Conservation (phyloP, 2,329 filamentous ascomycete genomes). For the Xylogone sp. region DNA sequence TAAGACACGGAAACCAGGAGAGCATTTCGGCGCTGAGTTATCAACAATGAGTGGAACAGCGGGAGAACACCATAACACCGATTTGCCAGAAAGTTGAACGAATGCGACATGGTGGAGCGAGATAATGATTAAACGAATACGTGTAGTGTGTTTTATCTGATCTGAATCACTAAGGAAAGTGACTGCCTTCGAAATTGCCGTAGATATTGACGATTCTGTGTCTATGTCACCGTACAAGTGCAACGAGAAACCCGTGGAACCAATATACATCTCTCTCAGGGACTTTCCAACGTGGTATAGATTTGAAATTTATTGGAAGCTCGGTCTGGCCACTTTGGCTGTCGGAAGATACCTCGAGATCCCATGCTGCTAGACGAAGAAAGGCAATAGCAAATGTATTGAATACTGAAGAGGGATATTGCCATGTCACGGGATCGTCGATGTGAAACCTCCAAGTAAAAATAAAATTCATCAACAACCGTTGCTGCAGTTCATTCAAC, state of each 20-base stretch:
- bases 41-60: conserved; percentile 4
- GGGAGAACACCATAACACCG: conserved; percentile 2
- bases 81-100: conserved; percentile 5
- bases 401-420: conserved; percentile 6
- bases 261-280: conserved; percentile 8
- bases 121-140: conserved; percentile 2
- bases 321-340: conserved; percentile 4
- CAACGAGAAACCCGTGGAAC: conserved; percentile 8
- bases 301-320: not conserved
- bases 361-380: conserved; percentile 8
- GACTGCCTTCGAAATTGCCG: conserved; percentile 5
- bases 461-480: conserved; percentile 8
- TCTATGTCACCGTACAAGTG: conserved; percentile 7
- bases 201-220: conserved; percentile 7
- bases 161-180: conserved; percentile 4
- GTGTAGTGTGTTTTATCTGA: conserved; percentile 2
- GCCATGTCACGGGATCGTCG: conserved; percentile 4
- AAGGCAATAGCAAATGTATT: conserved; percentile 6
- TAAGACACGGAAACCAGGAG: conserved; percentile 5
- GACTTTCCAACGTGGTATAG: conserved; percentile 5
- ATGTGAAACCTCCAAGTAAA: conserved; percentile 8
- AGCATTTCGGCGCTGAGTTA: conserved; percentile 4
- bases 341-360: conserved; percentile 8
- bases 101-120: conserved; percentile 4
- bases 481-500: conserved; percentile 9